These are phyloP conservation scores for Dipteronia sinensis DNA, from an alignment of 345 rosid species.

Conservation along the genomic window DNA sequence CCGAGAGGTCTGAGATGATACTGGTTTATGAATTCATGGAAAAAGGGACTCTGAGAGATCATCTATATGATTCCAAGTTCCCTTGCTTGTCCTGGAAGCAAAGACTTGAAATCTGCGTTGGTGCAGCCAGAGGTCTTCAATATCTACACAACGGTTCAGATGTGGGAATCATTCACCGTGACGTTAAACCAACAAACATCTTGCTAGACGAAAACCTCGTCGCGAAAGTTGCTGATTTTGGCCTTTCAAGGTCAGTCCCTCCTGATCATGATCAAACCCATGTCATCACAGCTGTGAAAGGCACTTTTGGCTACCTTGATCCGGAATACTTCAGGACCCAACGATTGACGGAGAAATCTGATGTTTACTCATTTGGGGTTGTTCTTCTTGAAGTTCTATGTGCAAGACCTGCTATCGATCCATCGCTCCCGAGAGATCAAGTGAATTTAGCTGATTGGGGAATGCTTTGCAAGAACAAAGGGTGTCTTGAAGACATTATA, in stretches of 20 bases:
- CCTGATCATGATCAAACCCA: conserved; percentile 30
- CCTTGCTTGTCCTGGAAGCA: conserved; percentile 52
- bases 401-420: conserved; percentile 47
- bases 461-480: conserved; percentile 31
- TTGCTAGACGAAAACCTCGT: conserved; percentile 44
- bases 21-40: conserved; percentile 65
- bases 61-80: conserved; percentile 37
- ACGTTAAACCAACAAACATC: conserved; percentile 63
- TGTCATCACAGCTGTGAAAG: conserved; percentile 47
- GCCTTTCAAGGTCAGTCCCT: conserved; percentile 48
- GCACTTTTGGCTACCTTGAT: conserved; percentile 61
- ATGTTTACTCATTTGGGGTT: conserved; percentile 61
- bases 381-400: conserved; percentile 59
- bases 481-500: conserved; percentile 42
- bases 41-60: conserved; percentile 53
- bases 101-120: conserved; percentile 64
- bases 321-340: conserved; percentile 54
- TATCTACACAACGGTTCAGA: conserved; percentile 52
- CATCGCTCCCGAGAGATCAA: conserved; percentile 38
- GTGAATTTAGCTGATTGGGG: conserved; percentile 62
- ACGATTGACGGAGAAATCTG: conserved; percentile 57
- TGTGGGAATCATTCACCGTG: conserved; percentile 58
- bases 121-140: conserved; percentile 53
- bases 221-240: conserved; percentile 67
- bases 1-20: conserved; percentile 60